Conservation (phyloP, 768 basidiomycete genomes). For the Pleurotus ostreatus region DNA sequence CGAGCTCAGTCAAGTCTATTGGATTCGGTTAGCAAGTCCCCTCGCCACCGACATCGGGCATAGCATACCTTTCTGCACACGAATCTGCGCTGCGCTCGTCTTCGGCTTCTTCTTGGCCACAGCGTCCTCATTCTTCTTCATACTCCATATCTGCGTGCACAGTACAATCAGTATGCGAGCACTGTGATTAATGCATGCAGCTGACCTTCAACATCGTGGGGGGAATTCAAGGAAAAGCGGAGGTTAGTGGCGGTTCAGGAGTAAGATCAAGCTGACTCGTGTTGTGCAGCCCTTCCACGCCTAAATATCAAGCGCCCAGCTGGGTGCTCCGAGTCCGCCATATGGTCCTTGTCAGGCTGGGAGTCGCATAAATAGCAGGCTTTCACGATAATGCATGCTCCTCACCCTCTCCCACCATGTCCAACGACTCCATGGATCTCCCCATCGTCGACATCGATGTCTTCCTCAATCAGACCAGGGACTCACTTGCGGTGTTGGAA, state of each 20-base stretch:
- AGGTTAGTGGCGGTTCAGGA: slow-evolving; percentile 19
- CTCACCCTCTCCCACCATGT: slow-evolving; percentile 16
- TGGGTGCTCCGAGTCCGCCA: slow-evolving; percentile 1
- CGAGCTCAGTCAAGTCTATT: slow-evolving; percentile 92
- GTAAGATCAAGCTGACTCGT: slow-evolving; percentile 7
- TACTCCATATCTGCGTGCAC: slow-evolving; percentile 83
- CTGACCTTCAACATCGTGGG: slow-evolving; percentile 46
- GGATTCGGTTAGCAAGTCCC: slow-evolving; percentile 4
- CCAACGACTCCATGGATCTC: slow-evolving; percentile 44
- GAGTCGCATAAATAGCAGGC: slow-evolving; percentile 14
- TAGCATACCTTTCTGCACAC: slow-evolving; percentile 93
- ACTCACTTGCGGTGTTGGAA: slow-evolving; percentile 43
- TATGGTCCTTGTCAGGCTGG: slow-evolving; percentile 11
- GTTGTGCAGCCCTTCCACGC: slow-evolving; percentile 11
- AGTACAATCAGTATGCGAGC: background rate
- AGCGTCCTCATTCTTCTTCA: slow-evolving; percentile 99
- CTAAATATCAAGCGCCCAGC: slow-evolving; percentile 5
- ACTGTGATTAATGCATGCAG: background rate
- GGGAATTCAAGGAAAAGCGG: slow-evolving; percentile 14
- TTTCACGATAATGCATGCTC: slow-evolving; percentile 5
- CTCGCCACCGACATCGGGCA: background rate
- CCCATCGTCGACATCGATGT: slow-evolving; percentile 78
- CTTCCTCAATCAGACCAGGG: slow-evolving; percentile 44
- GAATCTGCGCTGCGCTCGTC: slow-evolving; percentile 96
- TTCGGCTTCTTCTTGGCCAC: slow-evolving; percentile 98